Base-by-base conservation (phyloP, 257 asterid genomes). In the Misopates orontium region DNA sequence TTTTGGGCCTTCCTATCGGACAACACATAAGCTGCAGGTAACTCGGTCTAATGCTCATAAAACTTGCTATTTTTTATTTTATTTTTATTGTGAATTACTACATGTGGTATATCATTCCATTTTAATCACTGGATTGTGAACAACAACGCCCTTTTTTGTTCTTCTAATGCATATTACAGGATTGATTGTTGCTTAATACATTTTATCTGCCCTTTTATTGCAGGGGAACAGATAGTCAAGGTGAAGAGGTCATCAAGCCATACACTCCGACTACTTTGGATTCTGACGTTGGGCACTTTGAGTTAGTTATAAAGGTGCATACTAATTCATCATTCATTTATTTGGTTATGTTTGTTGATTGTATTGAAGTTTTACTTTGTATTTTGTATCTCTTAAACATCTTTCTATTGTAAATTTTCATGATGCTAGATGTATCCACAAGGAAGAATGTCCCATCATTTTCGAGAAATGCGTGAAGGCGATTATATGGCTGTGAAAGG, bases 401-500 rank as follows among this genome's bases (percentile, higher is more conserved):
- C 42, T 58, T 19, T 58, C 4, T 8, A 3, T 36, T 36, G 42
- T 36, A 3, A 36, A 36, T 58, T 39, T 58, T 10, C 45, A 24
- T 1, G 64, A 59, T 58, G 9, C 24, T 73, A 94, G 99, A 94
- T 94, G 99, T 94, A 94, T 79, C 99, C 97, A 23, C 97, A 90
- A 94, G 99, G 99, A 83, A 80, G 97, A 81, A 94, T 94, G 99
- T 94, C 99, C 53, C 96, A 90, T 70, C 97, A 90, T 82, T 94
- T 94, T 67, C 84, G 97, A 67, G 99, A 94, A 71, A 79, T 90
- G 95, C 82, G 76, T 7, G 99, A 74, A 58, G 97, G 96, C 71
- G 97, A 94, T 79, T 82, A 77, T 74, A 18, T 94, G 84, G 79
- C 88, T 19, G 99, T 94, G 54, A 94, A 94, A 78, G 99, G 99